Evolutionary conservation across 352 stramenopile species (phyloP).

Genomic region (Pythium monospermum): DNA sequence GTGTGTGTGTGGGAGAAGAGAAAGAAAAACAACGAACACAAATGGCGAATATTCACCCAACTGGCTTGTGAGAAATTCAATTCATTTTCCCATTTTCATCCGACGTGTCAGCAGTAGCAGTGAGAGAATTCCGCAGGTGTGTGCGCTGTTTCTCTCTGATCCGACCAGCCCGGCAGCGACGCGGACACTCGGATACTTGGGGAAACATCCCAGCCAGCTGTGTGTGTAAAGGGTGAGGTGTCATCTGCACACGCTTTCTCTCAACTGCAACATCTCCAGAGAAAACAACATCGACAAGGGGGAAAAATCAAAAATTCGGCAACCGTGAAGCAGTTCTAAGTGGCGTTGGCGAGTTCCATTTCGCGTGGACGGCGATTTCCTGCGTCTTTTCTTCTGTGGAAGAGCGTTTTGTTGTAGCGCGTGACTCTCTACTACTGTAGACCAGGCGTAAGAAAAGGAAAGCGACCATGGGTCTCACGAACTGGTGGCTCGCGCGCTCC

Average conservation of each 20-base stretch:
- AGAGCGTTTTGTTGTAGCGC: not conserved
- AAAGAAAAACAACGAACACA: not conserved
- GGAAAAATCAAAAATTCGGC: not conserved
- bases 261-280: not conserved
- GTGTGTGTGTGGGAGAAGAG: not conserved
- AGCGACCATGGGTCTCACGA: constrained; percentile 17
- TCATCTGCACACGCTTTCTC: no score
- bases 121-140: no score
- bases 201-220: not conserved
- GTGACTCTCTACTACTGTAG: not conserved
- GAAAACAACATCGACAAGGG: not conserved
- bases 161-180: not conserved
- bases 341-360: no score
- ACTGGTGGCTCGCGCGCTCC: constrained; percentile 23
- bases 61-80: not conserved
- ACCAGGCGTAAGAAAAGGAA: not conserved
- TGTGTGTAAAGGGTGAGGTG: no score
- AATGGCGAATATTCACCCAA: not conserved
- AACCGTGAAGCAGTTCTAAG: not conserved
- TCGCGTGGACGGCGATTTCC: not conserved
- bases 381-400: not conserved
- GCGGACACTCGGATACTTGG: not conserved
- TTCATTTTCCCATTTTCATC: not conserved
- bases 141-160: no score
- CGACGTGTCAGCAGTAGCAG: not conserved